phyloP scores from a whole-genome alignment of 129 eudicot species.

The Centella asiatica region DNA sequence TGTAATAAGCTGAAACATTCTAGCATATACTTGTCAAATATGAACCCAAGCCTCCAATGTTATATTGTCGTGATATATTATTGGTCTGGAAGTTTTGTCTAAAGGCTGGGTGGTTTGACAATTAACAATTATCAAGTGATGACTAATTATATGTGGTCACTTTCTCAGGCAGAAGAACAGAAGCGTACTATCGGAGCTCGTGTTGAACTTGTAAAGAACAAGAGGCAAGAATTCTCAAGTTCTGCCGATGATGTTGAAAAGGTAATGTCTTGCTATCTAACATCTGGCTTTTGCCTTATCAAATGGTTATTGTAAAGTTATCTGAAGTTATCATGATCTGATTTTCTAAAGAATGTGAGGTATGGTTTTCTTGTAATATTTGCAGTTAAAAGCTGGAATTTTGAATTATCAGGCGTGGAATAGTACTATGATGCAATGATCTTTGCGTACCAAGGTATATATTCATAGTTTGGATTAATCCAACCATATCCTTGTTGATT shows the following conservation, averaged over 20 bases:
- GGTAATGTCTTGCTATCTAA: conserved; percentile 22
- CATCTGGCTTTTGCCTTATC: background rate
- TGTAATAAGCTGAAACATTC: too few species aligned
- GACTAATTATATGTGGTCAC: conserved; percentile 5
- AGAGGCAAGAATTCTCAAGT: conserved; percentile 31
- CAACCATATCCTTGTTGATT: background rate
- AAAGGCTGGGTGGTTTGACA: too few species aligned
- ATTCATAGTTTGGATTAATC: background rate
- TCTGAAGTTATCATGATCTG: background rate
- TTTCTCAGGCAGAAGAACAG: conserved; percentile 45
- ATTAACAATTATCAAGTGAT: background rate
- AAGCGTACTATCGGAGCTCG: conserved; percentile 30
- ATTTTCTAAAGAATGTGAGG: background rate
- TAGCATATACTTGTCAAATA: too few species aligned
- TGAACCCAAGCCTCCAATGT: too few species aligned
- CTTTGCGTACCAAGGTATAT: background rate
- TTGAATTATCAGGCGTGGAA: conserved; percentile 14
- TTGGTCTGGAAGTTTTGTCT: too few species aligned
- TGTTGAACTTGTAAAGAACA: conserved; percentile 37
- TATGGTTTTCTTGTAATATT: background rate
- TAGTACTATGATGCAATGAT: background rate
- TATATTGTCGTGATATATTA: too few species aligned
- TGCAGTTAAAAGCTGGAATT: conserved; percentile 19
- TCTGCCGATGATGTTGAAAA: conserved; percentile 33
- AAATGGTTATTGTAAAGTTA: background rate